phyloP scores from a whole-genome alignment of 352 stramenopile genomes.

The Phytophthora parvispora region DNA sequence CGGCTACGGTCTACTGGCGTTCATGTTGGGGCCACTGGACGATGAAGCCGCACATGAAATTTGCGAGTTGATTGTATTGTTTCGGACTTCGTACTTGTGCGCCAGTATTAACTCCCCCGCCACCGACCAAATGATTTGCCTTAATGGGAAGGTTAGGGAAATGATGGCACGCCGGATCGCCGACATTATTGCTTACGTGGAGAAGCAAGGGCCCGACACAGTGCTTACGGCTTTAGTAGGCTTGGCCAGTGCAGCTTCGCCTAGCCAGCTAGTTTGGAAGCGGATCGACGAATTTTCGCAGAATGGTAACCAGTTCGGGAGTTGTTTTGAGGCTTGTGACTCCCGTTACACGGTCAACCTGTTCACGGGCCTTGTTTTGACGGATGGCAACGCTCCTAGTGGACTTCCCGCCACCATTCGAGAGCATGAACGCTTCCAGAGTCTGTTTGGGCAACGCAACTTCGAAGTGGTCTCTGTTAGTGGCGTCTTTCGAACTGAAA shows the following conservation, averaged over 20 bases:
- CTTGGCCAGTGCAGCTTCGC: constrained; percentile 30
- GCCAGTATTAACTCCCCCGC: constrained; percentile 28
- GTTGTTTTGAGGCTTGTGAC: constrained; percentile 40
- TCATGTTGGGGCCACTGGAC: constrained; percentile 23
- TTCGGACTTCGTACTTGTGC: constrained; percentile 46
- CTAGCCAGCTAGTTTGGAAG: constrained; percentile 34
- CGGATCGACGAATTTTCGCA: constrained; percentile 5
- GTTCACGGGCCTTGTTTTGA: constrained; percentile 52
- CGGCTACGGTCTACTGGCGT: constrained; percentile 48
- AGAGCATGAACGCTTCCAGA: constrained; percentile 30
- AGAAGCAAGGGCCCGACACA: not conserved
- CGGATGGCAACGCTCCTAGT: constrained; percentile 46
- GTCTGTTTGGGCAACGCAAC: constrained; percentile 54
- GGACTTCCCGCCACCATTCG: constrained; percentile 51
- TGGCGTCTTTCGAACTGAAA: constrained; percentile 40
- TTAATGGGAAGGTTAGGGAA: constrained; percentile 38
- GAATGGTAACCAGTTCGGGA: constrained; percentile 10
- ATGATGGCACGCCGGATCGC: constrained; percentile 45
- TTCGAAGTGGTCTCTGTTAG: constrained; percentile 55
- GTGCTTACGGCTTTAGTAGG: constrained; percentile 34
- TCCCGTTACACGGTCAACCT: constrained; percentile 59
- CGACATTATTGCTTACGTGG: constrained; percentile 20
- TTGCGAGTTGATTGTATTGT: constrained; percentile 58
- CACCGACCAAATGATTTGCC: constrained; percentile 17
- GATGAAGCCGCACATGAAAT: constrained; percentile 27